These are phyloP conservation scores for Ajuga chamaepitys DNA, from an alignment of 257 asterid species.

Conservation along the genomic window DNA sequence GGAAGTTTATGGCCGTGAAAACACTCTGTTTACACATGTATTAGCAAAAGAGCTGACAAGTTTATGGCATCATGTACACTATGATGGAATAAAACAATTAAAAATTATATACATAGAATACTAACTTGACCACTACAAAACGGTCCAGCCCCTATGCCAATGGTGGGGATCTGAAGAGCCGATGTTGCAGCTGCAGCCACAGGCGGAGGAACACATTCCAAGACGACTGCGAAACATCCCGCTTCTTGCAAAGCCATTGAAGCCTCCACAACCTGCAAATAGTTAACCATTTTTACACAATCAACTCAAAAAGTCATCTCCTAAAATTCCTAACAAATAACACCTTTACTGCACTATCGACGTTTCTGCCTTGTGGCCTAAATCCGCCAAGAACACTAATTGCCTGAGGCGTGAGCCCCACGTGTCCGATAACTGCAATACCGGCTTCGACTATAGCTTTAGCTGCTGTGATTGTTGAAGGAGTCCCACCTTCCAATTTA, in stretches of 20 bases:
- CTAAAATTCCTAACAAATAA: too few species aligned
- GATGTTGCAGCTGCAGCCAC: conserved; percentile 93
- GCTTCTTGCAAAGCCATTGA: conserved; percentile 83
- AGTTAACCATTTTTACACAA: neutral
- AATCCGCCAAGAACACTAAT: conserved; percentile 97
- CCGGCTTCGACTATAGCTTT: conserved; percentile 96
- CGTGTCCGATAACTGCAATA: conserved; percentile 94
- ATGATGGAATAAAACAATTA: neutral
- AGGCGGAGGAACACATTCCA: conserved; percentile 89
- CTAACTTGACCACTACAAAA: conserved; percentile 87
- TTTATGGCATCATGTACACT: neutral
- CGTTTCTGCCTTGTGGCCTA: conserved; percentile 84
- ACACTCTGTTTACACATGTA: too few species aligned
- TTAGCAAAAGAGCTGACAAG: too few species aligned
- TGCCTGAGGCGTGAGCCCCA: conserved; percentile 97
- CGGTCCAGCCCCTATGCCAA: conserved; percentile 95
- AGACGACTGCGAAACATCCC: conserved; percentile 83
- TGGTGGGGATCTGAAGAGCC: conserved; percentile 83
- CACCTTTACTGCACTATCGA: conserved; percentile 83
- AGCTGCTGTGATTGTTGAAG: conserved; percentile 92
- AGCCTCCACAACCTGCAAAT: conserved; percentile 72
- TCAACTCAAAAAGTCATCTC: neutral
- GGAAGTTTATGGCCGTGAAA: too few species aligned
- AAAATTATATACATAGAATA: neutral
- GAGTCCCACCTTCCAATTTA: conserved; percentile 92